A percentile compares a stretch with the other conserved stretches of the same genome.
Conservation (phyloP, 2,329 filamentous ascomycete species). For the Raffaelea albimanens region DNA sequence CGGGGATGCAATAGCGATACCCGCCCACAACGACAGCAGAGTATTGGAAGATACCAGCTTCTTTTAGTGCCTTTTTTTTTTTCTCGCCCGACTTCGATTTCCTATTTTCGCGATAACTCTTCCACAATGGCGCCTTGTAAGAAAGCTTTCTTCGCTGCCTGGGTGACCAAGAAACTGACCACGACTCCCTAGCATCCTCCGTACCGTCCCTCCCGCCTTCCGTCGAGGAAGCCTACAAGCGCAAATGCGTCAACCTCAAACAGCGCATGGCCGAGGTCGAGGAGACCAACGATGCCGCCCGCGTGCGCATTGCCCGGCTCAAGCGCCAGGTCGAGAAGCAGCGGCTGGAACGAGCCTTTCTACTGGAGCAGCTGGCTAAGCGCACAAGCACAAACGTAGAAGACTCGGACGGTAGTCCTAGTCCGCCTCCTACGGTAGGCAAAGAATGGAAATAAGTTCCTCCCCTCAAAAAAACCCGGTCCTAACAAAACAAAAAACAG, state of each 20-base stretch:
- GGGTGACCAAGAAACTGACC: not conserved
- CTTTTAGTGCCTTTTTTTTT: not conserved
- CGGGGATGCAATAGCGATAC: not conserved
- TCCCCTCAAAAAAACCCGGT: too few relatives aligned
- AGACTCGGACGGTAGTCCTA: conserved; percentile 70
- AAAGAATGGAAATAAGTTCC: too few relatives aligned
- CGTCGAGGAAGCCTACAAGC: conserved; percentile 89
- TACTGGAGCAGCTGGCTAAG: conserved; percentile 63
- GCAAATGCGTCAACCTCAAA: conserved; percentile 93
- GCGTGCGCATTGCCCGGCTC: conserved; percentile 68
- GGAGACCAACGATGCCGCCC: conserved; percentile 76
- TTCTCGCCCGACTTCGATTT: not conserved
- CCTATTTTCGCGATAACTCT: not conserved
- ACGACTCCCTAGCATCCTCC: not conserved
- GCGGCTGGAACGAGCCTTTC: conserved; percentile 72
- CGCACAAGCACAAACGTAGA: conserved; percentile 67
- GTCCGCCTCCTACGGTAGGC: conserved; percentile 68
- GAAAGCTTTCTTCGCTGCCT: not conserved
- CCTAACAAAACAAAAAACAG: conserved; percentile 26
- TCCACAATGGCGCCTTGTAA: conserved; percentile 12
- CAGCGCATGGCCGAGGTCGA: conserved; percentile 87
- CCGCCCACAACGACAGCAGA: not conserved
- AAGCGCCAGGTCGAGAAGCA: conserved; percentile 85
- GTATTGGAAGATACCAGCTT: not conserved
- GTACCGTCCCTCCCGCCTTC: conserved; percentile 59